These are phyloP conservation scores for Psilocybe sp. DNA, from an alignment of 768 basidiomycete genomes.

Conservation along the genomic window DNA sequence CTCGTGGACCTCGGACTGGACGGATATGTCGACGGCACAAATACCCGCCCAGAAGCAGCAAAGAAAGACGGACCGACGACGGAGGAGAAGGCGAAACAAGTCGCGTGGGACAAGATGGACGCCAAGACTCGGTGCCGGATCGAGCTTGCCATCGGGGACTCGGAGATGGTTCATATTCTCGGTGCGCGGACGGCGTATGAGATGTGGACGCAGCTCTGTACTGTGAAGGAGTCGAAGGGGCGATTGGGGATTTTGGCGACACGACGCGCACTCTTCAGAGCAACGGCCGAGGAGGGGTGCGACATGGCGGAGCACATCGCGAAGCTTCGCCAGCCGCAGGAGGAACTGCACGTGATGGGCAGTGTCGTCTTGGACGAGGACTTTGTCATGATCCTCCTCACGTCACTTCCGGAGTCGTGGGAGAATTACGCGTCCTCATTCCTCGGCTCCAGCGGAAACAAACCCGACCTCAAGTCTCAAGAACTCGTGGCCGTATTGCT, in stretches of 20 bases:
- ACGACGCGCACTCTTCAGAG: slow-evolving; percentile 16
- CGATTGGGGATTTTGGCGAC: slow-evolving; percentile 20
- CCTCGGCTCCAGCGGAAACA: slow-evolving; percentile 17
- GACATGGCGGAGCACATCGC: slow-evolving; percentile 25
- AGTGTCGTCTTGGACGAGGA: slow-evolving; percentile 25
- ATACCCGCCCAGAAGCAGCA: slow-evolving; percentile 15
- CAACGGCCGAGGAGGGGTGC: slow-evolving; percentile 21
- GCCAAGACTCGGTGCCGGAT: slow-evolving; percentile 19
- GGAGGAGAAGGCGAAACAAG: slow-evolving; percentile 9
- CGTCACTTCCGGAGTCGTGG: slow-evolving; percentile 26
- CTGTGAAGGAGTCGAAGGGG: slow-evolving; percentile 24
- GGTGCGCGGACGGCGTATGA: slow-evolving; percentile 18
- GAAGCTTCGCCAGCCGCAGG: slow-evolving; percentile 19
- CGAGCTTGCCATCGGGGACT: slow-evolving; percentile 20
- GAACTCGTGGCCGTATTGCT: slow-evolving; percentile 21
- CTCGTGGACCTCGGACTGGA: slow-evolving; percentile 24
- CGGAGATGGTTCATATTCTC: slow-evolving; percentile 22
- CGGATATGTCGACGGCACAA: slow-evolving; percentile 17
- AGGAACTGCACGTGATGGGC: slow-evolving; percentile 22
- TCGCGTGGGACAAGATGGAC: slow-evolving; percentile 16
- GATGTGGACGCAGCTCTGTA: slow-evolving; percentile 25
- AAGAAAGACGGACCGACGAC: slow-evolving; percentile 6
- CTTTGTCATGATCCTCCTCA: slow-evolving; percentile 27
- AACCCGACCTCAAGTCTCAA: slow-evolving; percentile 13
- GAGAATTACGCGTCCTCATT: slow-evolving; percentile 22